Base-by-base conservation (phyloP, 2,329 filamentous ascomycete species). In the Xylaria polymorpha region DNA sequence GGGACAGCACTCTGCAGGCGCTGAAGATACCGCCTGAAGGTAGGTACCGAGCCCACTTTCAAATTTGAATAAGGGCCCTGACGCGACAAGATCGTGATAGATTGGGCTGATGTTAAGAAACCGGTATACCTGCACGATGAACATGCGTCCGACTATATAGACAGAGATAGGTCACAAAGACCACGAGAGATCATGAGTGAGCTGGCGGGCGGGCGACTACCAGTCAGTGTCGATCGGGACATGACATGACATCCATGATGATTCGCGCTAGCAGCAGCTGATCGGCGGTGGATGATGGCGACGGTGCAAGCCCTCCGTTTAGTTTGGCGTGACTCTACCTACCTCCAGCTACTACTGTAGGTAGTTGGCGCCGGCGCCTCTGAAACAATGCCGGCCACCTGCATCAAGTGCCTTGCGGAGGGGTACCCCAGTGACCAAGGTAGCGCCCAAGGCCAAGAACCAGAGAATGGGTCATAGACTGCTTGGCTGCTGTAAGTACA, bases 201-300 rank as follows among this genome's bases (percentile, higher is more conserved):
- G 61, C 25, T 68, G 61, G 66, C 61, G 4, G 22, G 50, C 22
- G 22, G 32, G 35, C 32, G 46, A 41, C 64, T 56, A 46, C 39
- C 61, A 18, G 62, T 48, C 44, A 57, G 58, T 57, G 55, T 64
- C 35, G 29, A 51, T 62, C 35, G 9, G 57, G 44, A 48, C 50
- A 66, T 51, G 59, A 43, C 22, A 58, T 59, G 35, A 37, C 35
- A 29, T 29, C 25, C 25, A 29, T 29, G 25, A 37, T 37, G 35
- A 37, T 37, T 37, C 2, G 56, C 55, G 32, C 22, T 56, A 58
- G 35, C 25, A 61, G 39, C 66, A 71, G 66, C 58, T 71, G 68
- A 71, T 66, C 56, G 32, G 32, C 62, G 50, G 32, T 51, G 46
- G 41, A 60, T 66, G 58, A 61, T 48, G 56, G 58, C 43, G 15